A percentile compares a stretch with the other conserved stretches of the same genome.
Conservation (phyloP, 768 basidiomycete species). For the Clitopilus hobsonii region DNA sequence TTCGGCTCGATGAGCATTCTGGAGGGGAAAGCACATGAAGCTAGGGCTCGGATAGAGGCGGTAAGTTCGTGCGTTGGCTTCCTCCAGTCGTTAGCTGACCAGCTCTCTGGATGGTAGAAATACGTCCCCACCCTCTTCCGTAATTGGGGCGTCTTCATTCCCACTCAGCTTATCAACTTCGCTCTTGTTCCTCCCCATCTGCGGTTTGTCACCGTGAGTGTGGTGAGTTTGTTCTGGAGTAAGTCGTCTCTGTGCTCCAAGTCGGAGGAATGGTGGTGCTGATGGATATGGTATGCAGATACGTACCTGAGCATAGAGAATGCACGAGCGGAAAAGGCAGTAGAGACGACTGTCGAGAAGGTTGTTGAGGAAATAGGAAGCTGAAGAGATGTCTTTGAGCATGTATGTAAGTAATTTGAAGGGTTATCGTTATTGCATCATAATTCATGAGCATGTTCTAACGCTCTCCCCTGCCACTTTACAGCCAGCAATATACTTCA, state of each 20-base stretch:
- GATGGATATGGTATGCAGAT: slow-evolving; percentile 34
- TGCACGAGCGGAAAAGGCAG: slow-evolving; percentile 18
- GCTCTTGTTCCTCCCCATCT: slow-evolving; percentile 71
- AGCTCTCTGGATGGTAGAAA: slow-evolving; percentile 30
- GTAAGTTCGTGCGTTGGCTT: slow-evolving; percentile 23
- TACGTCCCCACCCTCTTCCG: slow-evolving; percentile 72
- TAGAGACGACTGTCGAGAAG: neutral
- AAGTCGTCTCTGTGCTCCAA: slow-evolving; percentile 22
- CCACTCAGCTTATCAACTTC: slow-evolving; percentile 79
- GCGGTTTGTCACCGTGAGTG: slow-evolving; percentile 68
- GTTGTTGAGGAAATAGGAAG: neutral
- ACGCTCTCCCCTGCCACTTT: no score
- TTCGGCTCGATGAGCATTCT: slow-evolving; percentile 75
- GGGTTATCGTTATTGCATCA: no score
- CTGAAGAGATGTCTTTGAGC: neutral
- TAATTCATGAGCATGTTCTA: no score
- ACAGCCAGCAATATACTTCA: no score
- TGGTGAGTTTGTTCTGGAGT: slow-evolving; percentile 85
- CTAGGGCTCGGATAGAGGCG: slow-evolving; percentile 39
- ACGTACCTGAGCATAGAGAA: slow-evolving; percentile 62
- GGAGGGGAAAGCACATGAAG: slow-evolving; percentile 63
- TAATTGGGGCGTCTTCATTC: slow-evolving; percentile 77
- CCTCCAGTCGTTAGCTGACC: neutral
- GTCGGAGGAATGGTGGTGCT: neutral
- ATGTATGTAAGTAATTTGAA: neutral